Conservation (phyloP, 2,329 filamentous ascomycete species). For the Neopestalotiopsis sp. region DNA sequence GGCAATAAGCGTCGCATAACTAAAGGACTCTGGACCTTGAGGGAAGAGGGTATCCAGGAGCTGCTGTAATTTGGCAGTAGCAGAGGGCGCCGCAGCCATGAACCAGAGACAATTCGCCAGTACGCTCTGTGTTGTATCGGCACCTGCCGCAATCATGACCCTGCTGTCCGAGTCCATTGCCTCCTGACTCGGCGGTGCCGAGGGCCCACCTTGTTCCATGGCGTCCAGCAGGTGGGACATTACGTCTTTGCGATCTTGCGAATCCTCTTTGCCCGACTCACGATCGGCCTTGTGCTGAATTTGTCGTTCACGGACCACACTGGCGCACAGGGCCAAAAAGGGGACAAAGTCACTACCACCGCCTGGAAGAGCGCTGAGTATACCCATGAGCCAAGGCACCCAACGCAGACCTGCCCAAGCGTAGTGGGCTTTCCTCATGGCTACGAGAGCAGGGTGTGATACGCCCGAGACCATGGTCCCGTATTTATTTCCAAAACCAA, state of each 20-base stretch:
- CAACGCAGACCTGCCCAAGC: constrained; percentile 16
- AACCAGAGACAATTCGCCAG: constrained; percentile 17
- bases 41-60: constrained; percentile 17
- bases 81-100: constrained; percentile 8
- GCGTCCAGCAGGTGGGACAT: constrained; percentile 18
- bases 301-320: constrained; percentile 14
- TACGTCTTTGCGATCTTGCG: constrained; percentile 16
- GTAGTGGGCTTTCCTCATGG: constrained; percentile 15
- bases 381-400: constrained; percentile 18
- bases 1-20: constrained; percentile 13
- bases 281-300: background rate
- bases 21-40: constrained; percentile 8
- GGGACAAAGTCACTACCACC: constrained; percentile 17
- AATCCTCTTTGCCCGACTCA: background rate
- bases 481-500: constrained; percentile 19
- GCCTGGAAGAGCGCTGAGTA: constrained; percentile 11
- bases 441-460: constrained; percentile 16
- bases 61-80: background rate
- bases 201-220: constrained; percentile 13
- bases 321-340: constrained; percentile 16
- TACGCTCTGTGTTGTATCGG: constrained; percentile 20
- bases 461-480: background rate
- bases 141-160: constrained; percentile 19
- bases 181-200: constrained; percentile 12
- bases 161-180: constrained; percentile 18